A percentile compares a stretch with the other conserved stretches of the same genome.
phyloP scores from a whole-genome alignment of 78 protist genomes.

The Cavenderia fasciculata region DNA sequence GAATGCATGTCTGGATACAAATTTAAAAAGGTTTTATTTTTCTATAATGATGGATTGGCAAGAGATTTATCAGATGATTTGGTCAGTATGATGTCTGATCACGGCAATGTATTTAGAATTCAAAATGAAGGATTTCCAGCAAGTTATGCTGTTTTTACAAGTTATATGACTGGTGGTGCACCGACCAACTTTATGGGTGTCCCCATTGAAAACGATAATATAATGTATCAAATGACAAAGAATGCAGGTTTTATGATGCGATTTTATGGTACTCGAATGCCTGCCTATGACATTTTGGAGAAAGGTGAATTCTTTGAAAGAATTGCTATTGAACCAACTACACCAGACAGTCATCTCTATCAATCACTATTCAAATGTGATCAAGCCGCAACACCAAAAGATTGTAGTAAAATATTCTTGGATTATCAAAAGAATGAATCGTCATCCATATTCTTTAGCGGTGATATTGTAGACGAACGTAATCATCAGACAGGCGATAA shows the following conservation, averaged over 20 bases:
- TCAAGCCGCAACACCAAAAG: not conserved
- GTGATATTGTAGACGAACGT: conserved; percentile 57
- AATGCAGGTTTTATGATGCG: not conserved
- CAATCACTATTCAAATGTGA: conserved; percentile 25
- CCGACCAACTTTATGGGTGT: conserved; percentile 69
- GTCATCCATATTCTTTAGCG: conserved; percentile 31
- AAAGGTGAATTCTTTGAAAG: conserved; percentile 23
- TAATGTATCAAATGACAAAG: conserved; percentile 16
- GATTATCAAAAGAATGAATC: not conserved
- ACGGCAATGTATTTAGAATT: conserved; percentile 40
- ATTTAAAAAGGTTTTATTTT: conserved; percentile 18
- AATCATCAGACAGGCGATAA: conserved; percentile 63
- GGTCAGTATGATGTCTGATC: not conserved
- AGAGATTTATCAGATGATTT: conserved; percentile 42
- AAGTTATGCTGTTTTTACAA: conserved; percentile 42
- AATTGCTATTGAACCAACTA: not conserved
- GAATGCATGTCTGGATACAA: not conserved
- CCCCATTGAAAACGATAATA: conserved; percentile 28
- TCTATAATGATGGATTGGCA: conserved; percentile 71
- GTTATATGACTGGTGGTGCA: conserved; percentile 44
- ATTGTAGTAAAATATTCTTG: conserved; percentile 5
- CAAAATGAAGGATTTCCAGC: conserved; percentile 78
- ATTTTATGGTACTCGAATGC: conserved; percentile 59
- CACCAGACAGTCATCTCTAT: not conserved
- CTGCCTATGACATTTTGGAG: conserved; percentile 59